Percentiles rank a stretch among this genome's conserved stretches.
Evolutionary conservation across 1,284 basidiomycete genomes (phyloP).

Genomic region (Sanghuangporus weigelae): DNA sequence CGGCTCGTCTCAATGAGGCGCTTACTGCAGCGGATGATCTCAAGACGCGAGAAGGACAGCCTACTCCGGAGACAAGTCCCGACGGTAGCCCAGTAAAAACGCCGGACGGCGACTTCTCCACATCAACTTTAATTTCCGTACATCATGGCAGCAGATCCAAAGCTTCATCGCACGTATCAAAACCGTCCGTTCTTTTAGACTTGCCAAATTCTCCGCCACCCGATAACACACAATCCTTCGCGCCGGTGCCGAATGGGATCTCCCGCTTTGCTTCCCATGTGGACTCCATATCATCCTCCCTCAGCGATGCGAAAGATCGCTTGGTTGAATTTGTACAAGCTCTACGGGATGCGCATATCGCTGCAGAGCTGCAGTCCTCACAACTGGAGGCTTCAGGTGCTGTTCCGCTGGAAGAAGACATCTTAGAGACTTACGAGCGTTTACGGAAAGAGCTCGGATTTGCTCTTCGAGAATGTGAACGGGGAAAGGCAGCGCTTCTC

Average conservation of each 20-base stretch:
- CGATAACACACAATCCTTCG: slow-evolving; percentile 44
- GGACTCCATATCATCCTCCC: slow-evolving; percentile 56
- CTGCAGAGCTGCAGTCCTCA: slow-evolving; percentile 19
- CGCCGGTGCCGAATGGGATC: slow-evolving; percentile 62
- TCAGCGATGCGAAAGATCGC: slow-evolving; percentile 62
- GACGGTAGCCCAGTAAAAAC: neutral
- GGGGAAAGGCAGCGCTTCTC: slow-evolving; percentile 59
- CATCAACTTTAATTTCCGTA: neutral
- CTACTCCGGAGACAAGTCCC: slow-evolving; percentile 33
- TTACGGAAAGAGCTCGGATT: slow-evolving; percentile 69
- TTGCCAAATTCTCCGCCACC: slow-evolving; percentile 24
- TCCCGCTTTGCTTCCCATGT: slow-evolving; percentile 66
- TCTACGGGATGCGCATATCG: slow-evolving; percentile 36
- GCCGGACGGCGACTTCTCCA: neutral
- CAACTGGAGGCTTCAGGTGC: slow-evolving; percentile 23
- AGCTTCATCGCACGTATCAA: slow-evolving; percentile 17
- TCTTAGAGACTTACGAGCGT: slow-evolving; percentile 63
- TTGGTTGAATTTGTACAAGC: slow-evolving; percentile 53
- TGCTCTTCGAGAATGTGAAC: slow-evolving; percentile 72
- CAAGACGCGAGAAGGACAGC: slow-evolving; percentile 41
- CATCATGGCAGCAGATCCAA: neutral
- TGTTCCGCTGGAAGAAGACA: slow-evolving; percentile 33
- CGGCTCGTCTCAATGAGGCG: slow-evolving; percentile 52
- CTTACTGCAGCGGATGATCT: slow-evolving; percentile 51
- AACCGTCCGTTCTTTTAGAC: neutral